phyloP scores from a whole-genome alignment of 495 filamentous ascomycete genomes.

The Penicillium steckii region DNA sequence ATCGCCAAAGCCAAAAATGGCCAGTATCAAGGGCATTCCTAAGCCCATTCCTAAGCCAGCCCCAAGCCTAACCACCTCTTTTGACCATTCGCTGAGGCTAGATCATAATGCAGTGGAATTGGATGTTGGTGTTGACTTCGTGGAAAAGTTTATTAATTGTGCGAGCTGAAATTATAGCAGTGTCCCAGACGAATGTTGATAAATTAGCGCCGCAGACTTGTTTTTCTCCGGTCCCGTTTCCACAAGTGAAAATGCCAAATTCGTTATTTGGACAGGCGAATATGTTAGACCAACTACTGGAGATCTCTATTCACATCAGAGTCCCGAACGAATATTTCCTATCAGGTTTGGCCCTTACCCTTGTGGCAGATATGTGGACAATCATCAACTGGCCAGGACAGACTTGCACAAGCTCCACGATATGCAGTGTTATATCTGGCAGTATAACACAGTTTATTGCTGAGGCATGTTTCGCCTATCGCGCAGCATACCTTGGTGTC shows the following conservation, averaged over 20 bases:
- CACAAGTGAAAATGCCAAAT: neutral
- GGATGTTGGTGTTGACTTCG: neutral
- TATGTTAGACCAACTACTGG: neutral
- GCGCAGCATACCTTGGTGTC: neutral
- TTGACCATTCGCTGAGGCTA: neutral
- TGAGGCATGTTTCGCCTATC: neutral
- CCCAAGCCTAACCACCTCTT: neutral
- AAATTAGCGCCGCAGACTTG: neutral
- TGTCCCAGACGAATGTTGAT: neutral
- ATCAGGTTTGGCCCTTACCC: neutral
- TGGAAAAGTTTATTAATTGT: neutral
- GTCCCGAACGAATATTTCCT: neutral
- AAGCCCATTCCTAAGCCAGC: neutral
- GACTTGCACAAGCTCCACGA: neutral
- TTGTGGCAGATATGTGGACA: neutral
- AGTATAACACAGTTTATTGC: neutral
- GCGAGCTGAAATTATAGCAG: neutral
- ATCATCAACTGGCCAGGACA: neutral
- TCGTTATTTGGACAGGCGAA: neutral
- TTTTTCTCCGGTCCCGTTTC: neutral
- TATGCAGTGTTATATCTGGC: neutral
- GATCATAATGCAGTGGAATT: neutral
- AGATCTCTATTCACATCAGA: neutral
- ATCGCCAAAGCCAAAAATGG: neutral
- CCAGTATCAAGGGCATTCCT: neutral